Percentiles rank a stretch among this genome's conserved stretches.
These are phyloP conservation scores for Fraxinus floribunda DNA, from an alignment of 305 asterid genomes.

Conservation along the genomic window DNA sequence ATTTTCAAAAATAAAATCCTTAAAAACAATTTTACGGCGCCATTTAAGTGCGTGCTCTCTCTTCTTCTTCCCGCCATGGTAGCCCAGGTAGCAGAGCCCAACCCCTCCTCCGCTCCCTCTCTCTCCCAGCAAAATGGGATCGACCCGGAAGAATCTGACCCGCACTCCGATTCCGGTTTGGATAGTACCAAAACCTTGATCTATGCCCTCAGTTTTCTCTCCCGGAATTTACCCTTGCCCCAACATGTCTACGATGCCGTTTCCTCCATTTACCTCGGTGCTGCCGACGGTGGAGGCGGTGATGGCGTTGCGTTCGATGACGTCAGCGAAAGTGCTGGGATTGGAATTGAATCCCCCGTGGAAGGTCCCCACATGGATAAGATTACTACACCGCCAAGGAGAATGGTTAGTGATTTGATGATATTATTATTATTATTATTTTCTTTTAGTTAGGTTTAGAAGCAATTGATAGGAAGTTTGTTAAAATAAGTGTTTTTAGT, in stretches of 20 bases:
- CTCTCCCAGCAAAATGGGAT: conserved; percentile 37
- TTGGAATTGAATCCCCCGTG: conserved; percentile 20
- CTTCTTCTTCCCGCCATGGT: conserved; percentile 65
- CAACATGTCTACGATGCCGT: conserved; percentile 81
- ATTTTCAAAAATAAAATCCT: not conserved
- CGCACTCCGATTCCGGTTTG: conserved; percentile 33
- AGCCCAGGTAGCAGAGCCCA: conserved; percentile 60
- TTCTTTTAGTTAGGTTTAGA: not conserved
- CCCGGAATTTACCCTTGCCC: conserved; percentile 90
- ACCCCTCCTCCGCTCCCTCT: conserved; percentile 23
- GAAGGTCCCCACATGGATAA: conserved; percentile 23
- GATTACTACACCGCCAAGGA: conserved; percentile 12
- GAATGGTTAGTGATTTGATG: conserved; percentile 6
- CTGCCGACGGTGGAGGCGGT: conserved; percentile 17
- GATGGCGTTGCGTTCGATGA: conserved; percentile 24
- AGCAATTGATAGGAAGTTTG: not conserved
- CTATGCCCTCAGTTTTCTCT: conserved; percentile 88
- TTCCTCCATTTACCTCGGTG: conserved; percentile 55
- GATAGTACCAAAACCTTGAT: conserved; percentile 72
- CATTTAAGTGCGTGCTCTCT: conserved; percentile 22
- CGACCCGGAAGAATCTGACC: conserved; percentile 20
- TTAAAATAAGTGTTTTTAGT: not conserved
- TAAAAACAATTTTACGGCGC: conserved; percentile 33
- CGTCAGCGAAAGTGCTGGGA: conserved; percentile 27
- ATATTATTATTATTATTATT: too few species aligned